Evolutionary conservation across 805 yeast genomes (phyloP).

Genomic region (Pichia thaimueangensis): DNA sequence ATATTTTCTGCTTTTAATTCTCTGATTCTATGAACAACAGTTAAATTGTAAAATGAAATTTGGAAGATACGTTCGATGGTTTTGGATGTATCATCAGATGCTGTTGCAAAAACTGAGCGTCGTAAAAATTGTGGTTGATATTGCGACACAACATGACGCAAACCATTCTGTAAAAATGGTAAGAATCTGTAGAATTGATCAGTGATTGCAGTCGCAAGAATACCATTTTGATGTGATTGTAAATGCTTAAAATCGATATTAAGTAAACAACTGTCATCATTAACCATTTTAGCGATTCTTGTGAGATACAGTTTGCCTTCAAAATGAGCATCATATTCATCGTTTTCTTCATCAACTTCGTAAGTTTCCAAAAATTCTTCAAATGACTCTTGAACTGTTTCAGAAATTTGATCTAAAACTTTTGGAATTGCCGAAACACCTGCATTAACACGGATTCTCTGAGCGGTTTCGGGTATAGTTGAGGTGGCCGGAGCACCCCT

Average conservation of each 20-base stretch:
- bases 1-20: conserved; percentile 86
- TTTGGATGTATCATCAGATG: conserved; percentile 35
- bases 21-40: conserved; percentile 75
- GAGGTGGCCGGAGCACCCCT: not conserved
- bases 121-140: conserved; percentile 67
- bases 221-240: conserved; percentile 70
- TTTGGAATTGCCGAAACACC: conserved; percentile 69
- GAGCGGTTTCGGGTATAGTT: conserved; percentile 6
- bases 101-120: conserved; percentile 33
- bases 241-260: conserved; percentile 84
- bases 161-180: conserved; percentile 74
- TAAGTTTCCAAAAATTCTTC: conserved; percentile 75
- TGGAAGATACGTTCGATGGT: conserved; percentile 73
- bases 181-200: conserved; percentile 91
- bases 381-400: conserved; percentile 85
- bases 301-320: conserved; percentile 62
- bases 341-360: conserved; percentile 32
- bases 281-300: conserved; percentile 76
- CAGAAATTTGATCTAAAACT: conserved; percentile 88
- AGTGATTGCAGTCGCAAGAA: conserved; percentile 78
- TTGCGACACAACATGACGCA: conserved; percentile 63
- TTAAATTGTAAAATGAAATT: conserved; percentile 81
- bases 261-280: conserved; percentile 66
- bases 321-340: conserved; percentile 33
- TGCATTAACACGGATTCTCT: conserved; percentile 16